Percentiles rank a stretch among this genome's conserved stretches.
Conservation (phyloP, 2,329 filamentous ascomycete species). For the Corniculantispora saksenae region DNA sequence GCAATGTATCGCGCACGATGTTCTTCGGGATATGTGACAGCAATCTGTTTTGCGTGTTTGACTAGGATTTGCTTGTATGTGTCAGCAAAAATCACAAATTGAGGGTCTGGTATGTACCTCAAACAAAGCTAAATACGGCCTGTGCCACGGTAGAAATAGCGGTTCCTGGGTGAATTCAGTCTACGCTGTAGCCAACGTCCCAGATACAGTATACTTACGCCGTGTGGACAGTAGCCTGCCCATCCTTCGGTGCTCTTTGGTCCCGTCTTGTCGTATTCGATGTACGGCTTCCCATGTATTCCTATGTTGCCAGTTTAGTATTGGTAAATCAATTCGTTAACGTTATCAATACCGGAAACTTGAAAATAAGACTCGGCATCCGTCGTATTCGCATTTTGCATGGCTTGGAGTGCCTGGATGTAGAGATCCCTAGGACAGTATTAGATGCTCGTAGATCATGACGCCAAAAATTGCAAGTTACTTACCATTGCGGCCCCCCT, state of each 20-base stretch:
- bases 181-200: neutral
- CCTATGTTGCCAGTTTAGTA: conserved; percentile 26
- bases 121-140: conserved; percentile 54
- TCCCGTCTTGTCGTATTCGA: conserved; percentile 45
- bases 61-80: conserved; percentile 52
- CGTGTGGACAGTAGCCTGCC: conserved; percentile 49
- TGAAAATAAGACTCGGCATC: conserved; percentile 53
- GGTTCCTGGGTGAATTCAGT: conserved; percentile 39
- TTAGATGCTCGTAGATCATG: conserved; percentile 18
- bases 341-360: conserved; percentile 41
- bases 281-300: conserved; percentile 45
- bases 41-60: conserved; percentile 46
- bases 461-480: neutral
- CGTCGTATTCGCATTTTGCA: conserved; percentile 43
- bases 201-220: conserved; percentile 31
- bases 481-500: conserved; percentile 48
- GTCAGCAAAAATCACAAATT: conserved; percentile 16
- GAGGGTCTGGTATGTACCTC: conserved; percentile 45
- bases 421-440: conserved; percentile 47
- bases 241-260: conserved; percentile 30
- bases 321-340: neutral
- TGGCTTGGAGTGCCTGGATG: conserved; percentile 45
- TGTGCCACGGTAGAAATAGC: conserved; percentile 57
- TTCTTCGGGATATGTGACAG: conserved; percentile 41
- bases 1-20: conserved; percentile 39